Percentiles rank a stretch among this genome's conserved stretches.
These are phyloP conservation scores for Coniochaeta ligniaria DNA, from an alignment of 2,329 filamentous ascomycete genomes.

Conservation along the genomic window DNA sequence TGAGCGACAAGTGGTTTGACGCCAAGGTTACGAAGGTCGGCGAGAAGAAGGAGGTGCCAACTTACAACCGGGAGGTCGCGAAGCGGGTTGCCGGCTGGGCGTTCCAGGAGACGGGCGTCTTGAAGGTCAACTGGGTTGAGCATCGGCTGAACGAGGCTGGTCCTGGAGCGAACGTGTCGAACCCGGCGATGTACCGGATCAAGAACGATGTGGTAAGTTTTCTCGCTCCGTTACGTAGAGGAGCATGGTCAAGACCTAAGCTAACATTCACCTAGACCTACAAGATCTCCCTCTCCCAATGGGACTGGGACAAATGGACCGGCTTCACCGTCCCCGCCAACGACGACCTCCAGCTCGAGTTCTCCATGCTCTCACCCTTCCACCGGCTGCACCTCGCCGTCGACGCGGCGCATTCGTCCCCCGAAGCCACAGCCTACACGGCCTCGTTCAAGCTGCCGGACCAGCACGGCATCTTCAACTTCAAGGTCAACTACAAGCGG, in stretches of 20 bases:
- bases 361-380: slow-evolving; percentile 98
- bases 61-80: slow-evolving; percentile 79
- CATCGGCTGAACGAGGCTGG: slow-evolving; percentile 60
- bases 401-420: slow-evolving; percentile 37
- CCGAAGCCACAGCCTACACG: slow-evolving; percentile 66
- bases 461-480: slow-evolving; percentile 99
- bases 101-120: slow-evolving; percentile 87
- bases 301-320: slow-evolving; percentile 62
- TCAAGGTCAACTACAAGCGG: slow-evolving; percentile 93
- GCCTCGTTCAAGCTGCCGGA: slow-evolving; percentile 79
- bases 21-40: slow-evolving; percentile 62
- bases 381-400: slow-evolving; percentile 71
- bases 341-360: slow-evolving; percentile 87
- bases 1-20: slow-evolving; percentile 85
- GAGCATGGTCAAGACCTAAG: not conserved
- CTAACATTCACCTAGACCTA: slow-evolving; percentile 55
- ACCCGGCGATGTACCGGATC: slow-evolving; percentile 86
- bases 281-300: slow-evolving; percentile 84
- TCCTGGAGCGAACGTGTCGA: slow-evolving; percentile 48
- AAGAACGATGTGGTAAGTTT: slow-evolving; percentile 90
- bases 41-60: slow-evolving; percentile 45
- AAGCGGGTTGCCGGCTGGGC: slow-evolving; percentile 87
- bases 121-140: slow-evolving; percentile 76
- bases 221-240: not conserved
- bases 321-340: slow-evolving; percentile 63